Base-by-base conservation (phyloP, 345 rosid genomes). In the Cardamine occulta region DNA sequence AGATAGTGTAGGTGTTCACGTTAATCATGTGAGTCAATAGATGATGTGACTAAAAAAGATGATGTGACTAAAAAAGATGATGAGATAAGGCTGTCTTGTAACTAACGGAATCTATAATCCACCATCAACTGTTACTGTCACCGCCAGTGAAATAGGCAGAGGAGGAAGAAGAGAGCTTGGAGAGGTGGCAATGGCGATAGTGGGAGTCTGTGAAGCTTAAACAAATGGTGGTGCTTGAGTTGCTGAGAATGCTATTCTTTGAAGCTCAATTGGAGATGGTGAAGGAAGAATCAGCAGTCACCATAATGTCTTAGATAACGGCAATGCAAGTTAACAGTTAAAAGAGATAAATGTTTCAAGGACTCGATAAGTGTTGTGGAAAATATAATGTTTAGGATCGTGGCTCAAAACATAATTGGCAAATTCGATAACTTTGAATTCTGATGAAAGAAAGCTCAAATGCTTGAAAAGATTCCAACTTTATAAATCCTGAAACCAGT, bases 181-280 rank as follows among this genome's bases (percentile, higher is more conserved):
- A 69, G 84, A 82, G 70, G 71, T 87, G 81, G 84, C 87, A 4
- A 82, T 64, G 68, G 89, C 93, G 7, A 85, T 88, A 18, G 47
- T 82, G 56, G 1, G 92, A 90, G 88, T 85, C 70, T 12, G 79
- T 83, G 1, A 90, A 88, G 83, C 60, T 90, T 83, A 79, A 82
- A 78, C 95, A 88, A 57, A 80, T 83, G 70, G 80, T 86, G 84
- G 93, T 87, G 87, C 79, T 90, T 87, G 93, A 93, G 83, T 90
- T 87, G 77, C 81, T 85, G 59, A 81, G 91, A 69, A 93, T 91
- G 90, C 84, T 89, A 59, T 88, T 86, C 52, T 88, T 68, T 87
- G 81, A 82, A 69, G 76, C 86, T 37, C 93, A 93, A 69, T 19
- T 84, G 85, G 91, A 87, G 82, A 85, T 90, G 11, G 58, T 66